phyloP scores from a whole-genome alignment of 441 rosid species.

The Sinapis alba region DNA sequence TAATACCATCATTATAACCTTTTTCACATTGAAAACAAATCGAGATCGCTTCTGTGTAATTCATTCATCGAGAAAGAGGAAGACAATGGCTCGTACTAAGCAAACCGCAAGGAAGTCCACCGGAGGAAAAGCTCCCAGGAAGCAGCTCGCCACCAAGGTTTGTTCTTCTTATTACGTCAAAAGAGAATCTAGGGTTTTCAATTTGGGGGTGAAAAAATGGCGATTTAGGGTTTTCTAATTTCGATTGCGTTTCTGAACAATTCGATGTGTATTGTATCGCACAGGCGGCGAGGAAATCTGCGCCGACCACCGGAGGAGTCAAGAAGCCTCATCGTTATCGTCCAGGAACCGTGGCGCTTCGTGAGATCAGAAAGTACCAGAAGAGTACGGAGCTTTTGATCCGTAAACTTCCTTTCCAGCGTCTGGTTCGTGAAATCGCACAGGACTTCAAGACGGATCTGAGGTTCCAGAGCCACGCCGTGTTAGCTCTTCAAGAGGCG shows the following conservation, averaged over 20 bases:
- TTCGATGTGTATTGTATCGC: not conserved
- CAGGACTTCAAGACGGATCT: conserved; percentile 55
- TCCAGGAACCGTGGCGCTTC: conserved; percentile 68
- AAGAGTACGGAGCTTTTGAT: conserved; percentile 54
- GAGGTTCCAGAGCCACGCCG: conserved; percentile 49
- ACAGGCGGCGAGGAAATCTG: conserved; percentile 67
- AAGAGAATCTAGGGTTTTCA: not conserved
- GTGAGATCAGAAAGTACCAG: conserved; percentile 59
- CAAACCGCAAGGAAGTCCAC: conserved; percentile 68
- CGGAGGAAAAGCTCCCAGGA: conserved; percentile 71
- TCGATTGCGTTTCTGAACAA: not conserved
- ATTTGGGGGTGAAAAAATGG: not conserved
- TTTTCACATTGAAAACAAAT: not conserved
- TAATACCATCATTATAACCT: not conserved
- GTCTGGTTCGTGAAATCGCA: conserved; percentile 59
- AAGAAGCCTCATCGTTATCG: conserved; percentile 68
- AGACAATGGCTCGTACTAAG: conserved; percentile 64
- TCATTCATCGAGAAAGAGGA: not conserved
- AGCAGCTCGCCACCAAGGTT: conserved; percentile 65
- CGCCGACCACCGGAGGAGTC: conserved; percentile 61
- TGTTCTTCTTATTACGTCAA: not conserved
- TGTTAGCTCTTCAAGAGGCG: conserved; percentile 44
- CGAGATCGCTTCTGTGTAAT: not conserved
- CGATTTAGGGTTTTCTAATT: not conserved
- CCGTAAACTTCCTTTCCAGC: conserved; percentile 52